Conservation (phyloP, 306 rosid genomes). For the Spatholobus suberectus region DNA sequence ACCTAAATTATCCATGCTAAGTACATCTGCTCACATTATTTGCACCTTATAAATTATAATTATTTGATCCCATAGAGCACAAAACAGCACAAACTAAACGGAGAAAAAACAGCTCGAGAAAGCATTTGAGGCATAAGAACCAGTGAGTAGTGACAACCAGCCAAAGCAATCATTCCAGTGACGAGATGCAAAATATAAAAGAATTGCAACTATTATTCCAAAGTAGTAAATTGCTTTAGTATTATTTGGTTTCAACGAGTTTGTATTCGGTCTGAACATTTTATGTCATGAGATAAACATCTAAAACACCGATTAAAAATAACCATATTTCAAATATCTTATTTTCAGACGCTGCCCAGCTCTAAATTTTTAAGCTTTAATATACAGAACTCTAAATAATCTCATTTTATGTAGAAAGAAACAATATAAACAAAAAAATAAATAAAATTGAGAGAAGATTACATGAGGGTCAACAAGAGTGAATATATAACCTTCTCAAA, state of each 20-base stretch:
- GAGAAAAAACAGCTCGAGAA: not conserved
- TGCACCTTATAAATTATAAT: not conserved
- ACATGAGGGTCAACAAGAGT: not conserved
- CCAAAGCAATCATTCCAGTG: not conserved
- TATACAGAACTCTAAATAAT: not conserved
- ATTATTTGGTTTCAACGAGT: not conserved
- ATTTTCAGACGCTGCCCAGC: not conserved
- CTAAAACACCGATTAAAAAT: not conserved
- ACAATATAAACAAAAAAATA: not conserved
- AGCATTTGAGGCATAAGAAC: conserved; percentile 7
- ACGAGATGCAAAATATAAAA: not conserved
- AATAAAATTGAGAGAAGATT: not conserved
- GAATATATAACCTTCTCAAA: not conserved
- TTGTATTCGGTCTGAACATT: not conserved
- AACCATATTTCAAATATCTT: not conserved
- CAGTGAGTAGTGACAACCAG: not conserved
- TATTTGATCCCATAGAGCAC: conserved; percentile 19
- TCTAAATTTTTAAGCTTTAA: not conserved
- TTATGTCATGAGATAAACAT: not conserved
- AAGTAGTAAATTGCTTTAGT: not conserved
- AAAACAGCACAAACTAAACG: not conserved
- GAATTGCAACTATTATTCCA: not conserved
- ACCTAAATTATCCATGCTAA: not conserved
- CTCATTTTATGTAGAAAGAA: not conserved
- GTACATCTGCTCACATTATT: not conserved